Base-by-base conservation (phyloP, 495 filamentous ascomycete species). In the Xylaria nigripes region DNA sequence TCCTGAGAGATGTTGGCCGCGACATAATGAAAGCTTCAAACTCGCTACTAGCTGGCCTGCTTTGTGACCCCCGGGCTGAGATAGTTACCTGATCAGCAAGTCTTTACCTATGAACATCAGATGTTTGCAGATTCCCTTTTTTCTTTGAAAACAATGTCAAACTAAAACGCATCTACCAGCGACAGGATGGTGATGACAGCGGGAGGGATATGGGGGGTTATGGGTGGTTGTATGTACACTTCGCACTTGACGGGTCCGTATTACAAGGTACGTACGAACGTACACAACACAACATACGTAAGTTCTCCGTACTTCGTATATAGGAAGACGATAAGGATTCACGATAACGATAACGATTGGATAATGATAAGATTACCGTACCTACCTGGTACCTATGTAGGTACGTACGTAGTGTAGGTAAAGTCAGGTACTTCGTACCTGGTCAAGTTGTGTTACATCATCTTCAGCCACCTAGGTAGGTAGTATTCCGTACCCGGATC, bases 1-100 rank as follows among this genome's bases (percentile, higher is more conserved):
- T 45, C 27, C 57, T 61, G 50, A 61, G 58, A 48, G 63, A 60
- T 13, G 48, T 54, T 22, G 56, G 41, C 18, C 63, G 61, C 50
- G 64, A 64, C 64, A 66, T 66, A 41, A 16, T 57, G 21, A 13
- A 9, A 25, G 47, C 25, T 23, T 32, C 19, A 29, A 9, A 29
- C 21, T 46, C n/a, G 51, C 3, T 18, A 42, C 4, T 41, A n/a
- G 42, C 21, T 9, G 18, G 13, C 6, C 12, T 25, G 30, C 19
- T 21, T 47, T 23, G 32, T 36, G 32, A 36, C 10, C 32, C 32
- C 15, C 15, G 32, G 32, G 32, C 32, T 13, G 32, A 15, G 32
- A 36, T 15, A 2, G 10, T 36, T 15, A 12, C 15, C 32, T 12
- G 5, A 12, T 36, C 6, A 36, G 10, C 8, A 36, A 36, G 8